Base-by-base conservation (phyloP, 495 filamentous ascomycete genomes). In the Cairneyella variabilis region DNA sequence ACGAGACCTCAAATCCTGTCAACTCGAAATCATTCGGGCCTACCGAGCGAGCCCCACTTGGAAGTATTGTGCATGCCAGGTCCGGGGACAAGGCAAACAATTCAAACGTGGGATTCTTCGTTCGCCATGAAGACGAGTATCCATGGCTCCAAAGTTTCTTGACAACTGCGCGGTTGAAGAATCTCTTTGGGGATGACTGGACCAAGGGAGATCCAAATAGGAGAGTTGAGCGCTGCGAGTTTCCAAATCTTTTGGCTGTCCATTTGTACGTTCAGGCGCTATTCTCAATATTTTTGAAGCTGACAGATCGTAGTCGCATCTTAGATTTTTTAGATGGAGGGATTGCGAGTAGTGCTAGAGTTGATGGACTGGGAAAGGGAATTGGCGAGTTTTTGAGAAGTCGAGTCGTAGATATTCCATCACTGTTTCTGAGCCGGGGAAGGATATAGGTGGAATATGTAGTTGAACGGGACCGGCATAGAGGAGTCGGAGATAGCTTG, bases 341-440 rank as follows among this genome's bases (percentile, higher is more conserved):
- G 2, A 75, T 79, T 1, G 70, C 66, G 7, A 71, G 70, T 34
- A 74, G 69, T 0, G 70, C 68, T 10, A 72, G 68, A 1, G 67
- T 75, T 25, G 78, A 83, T 49, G 69, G 74, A 34, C 58, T 83
- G 50, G 78, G 77, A 0, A 83, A 83, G 64, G 77, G 78, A 44
- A 71, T 78, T 23, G 76, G 71, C 21, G 78, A 83, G 63, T 81
- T 64, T 53, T 42, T 82, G 44, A 65, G 78, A 22, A 66, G 68
- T 23, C 63, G 65, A 30, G 62, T 69, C 51, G 77, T 82, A 25
- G 74, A 76, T 59, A 57, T 83, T 4, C 79, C 79, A 7, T 30
- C 16, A 37, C 62, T 54, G 46, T 71, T 71, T 51, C 47, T 68
- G 20, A 28, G 10, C 3, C 42, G 42, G 11, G 42, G 42, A 46